Evolutionary conservation across 441 rosid genomes (phyloP).

Genomic region (Eutrema salsugineum): DNA sequence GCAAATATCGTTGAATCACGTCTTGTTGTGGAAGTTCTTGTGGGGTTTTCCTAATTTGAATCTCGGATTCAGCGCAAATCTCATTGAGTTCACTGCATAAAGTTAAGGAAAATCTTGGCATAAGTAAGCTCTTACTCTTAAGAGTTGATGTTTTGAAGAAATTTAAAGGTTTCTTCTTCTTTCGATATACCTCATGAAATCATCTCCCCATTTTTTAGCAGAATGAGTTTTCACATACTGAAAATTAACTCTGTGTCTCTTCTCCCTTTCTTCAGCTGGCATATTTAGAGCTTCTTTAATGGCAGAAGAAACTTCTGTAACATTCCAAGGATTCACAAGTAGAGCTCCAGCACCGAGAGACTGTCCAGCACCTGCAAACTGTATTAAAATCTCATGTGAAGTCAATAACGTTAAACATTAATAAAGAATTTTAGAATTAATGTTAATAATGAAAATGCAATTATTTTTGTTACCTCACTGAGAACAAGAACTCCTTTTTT

Average conservation of each 20-base stretch:
- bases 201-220: slow-evolving; percentile 93
- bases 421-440: background rate
- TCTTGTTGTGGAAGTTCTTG: slow-evolving; percentile 56
- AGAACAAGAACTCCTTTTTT: slow-evolving; percentile 96
- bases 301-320: slow-evolving; percentile 86
- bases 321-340: slow-evolving; percentile 92
- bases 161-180: background rate
- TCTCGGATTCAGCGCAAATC: slow-evolving; percentile 74
- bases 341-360: slow-evolving; percentile 94
- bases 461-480: slow-evolving; percentile 59
- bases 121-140: background rate
- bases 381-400: background rate
- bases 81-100: slow-evolving; percentile 71
- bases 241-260: slow-evolving; percentile 67
- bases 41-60: slow-evolving; percentile 70
- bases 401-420: background rate
- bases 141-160: background rate
- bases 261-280: slow-evolving; percentile 70
- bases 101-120: background rate
- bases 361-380: slow-evolving; percentile 98
- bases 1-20: slow-evolving; percentile 52
- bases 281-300: slow-evolving; percentile 74
- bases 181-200: slow-evolving; percentile 70
- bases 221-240: slow-evolving; percentile 64
- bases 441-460: background rate